Percentiles rank a stretch among this genome's conserved stretches.
Evolutionary conservation across 345 rosid genomes (phyloP).

Genomic region (Excoecaria agallocha): DNA sequence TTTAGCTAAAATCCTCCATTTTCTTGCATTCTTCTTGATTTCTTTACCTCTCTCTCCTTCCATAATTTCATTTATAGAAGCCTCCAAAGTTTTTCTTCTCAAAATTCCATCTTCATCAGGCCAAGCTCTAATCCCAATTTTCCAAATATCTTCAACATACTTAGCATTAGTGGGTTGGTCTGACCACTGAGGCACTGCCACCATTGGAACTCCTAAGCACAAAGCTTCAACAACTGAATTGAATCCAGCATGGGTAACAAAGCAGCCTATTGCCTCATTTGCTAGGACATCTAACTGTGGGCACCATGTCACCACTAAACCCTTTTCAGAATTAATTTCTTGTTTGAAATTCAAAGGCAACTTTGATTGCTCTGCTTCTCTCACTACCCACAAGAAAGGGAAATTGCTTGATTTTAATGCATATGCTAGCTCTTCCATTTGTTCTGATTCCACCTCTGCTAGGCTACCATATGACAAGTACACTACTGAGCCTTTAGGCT

Average conservation of each 20-base stretch:
- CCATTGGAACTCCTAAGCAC: constrained; percentile 15
- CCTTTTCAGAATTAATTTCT: constrained; percentile 4
- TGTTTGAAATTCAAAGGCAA: not conserved
- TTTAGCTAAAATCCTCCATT: too few species aligned
- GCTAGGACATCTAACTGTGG: constrained; percentile 17
- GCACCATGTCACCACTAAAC: constrained; percentile 21
- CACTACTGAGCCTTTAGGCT: constrained; percentile 28
- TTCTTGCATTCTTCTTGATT: too few species aligned
- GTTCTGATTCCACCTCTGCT: constrained; percentile 14
- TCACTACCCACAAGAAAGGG: constrained; percentile 41
- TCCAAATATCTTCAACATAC: constrained; percentile 14
- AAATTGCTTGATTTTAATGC: constrained; percentile 17
- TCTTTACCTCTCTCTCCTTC: too few species aligned
- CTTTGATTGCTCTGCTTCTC: not conserved
- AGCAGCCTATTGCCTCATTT: constrained; percentile 9
- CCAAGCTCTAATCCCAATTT: constrained; percentile 9
- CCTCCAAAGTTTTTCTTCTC: too few species aligned
- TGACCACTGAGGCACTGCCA: constrained; percentile 15
- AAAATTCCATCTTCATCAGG: too few species aligned
- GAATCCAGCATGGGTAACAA: constrained; percentile 17
- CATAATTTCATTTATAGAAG: too few species aligned
- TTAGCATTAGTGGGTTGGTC: constrained; percentile 20
- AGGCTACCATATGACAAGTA: constrained; percentile 45
- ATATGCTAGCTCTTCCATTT: constrained; percentile 36
- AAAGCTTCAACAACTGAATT: constrained; percentile 17